Conservation (phyloP, 345 rosid species). For the Euphorbia lathyris region DNA sequence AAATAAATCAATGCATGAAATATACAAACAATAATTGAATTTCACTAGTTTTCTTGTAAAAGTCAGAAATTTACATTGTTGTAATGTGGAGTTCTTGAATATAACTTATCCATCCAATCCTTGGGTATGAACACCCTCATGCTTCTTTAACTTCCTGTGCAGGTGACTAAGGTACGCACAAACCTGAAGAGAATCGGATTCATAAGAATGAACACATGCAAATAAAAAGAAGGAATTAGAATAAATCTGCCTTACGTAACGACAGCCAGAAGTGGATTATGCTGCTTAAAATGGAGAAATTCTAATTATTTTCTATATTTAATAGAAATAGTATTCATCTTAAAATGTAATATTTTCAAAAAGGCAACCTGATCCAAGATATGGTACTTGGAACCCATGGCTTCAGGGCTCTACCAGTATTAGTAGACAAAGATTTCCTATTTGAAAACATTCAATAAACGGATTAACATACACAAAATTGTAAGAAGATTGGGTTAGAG, state of each 20-base stretch:
- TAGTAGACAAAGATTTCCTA: slow-evolving; percentile 55
- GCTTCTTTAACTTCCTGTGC: slow-evolving; percentile 77
- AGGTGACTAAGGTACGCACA: slow-evolving; percentile 73
- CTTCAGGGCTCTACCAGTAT: slow-evolving; percentile 52
- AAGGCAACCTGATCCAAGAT: slow-evolving; percentile 92
- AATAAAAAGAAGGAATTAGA: slow-evolving; percentile 9
- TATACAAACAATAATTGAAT: neutral
- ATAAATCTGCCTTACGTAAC: slow-evolving; percentile 51
- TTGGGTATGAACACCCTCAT: slow-evolving; percentile 63
- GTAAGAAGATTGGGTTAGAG: slow-evolving; percentile 32
- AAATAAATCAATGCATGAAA: neutral
- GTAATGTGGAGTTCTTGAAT: slow-evolving; percentile 67
- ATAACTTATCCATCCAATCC: slow-evolving; percentile 65
- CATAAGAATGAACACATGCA: neutral
- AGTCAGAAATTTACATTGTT: slow-evolving; percentile 40
- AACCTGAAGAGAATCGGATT: slow-evolving; percentile 42
- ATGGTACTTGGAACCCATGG: slow-evolving; percentile 82
- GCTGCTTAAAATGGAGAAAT: slow-evolving; percentile 21
- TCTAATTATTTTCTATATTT: neutral
- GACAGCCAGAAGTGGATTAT: slow-evolving; percentile 61
- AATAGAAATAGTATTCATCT: neutral
- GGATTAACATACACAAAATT: slow-evolving; percentile 38
- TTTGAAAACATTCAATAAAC: slow-evolving; percentile 33
- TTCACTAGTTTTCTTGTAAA: neutral
- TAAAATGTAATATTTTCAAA: neutral